Evolutionary conservation across 805 yeast species (phyloP).

Genomic region (Kluyveromyces starmeri): DNA sequence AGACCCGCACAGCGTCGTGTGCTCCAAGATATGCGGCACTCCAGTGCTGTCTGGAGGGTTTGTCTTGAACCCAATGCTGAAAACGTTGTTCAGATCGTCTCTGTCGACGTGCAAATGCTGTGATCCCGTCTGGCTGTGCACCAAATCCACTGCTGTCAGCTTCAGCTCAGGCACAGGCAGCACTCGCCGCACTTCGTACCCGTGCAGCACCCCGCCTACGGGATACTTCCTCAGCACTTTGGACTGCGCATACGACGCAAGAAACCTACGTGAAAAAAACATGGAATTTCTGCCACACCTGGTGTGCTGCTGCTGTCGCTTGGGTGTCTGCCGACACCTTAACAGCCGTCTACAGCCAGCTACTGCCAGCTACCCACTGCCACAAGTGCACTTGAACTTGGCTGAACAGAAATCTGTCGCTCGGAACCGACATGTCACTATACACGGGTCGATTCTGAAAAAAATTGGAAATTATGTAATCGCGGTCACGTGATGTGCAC

Average conservation of each 20-base stretch:
- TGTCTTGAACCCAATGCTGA: constrained; percentile 83
- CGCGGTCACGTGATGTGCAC: too few species aligned
- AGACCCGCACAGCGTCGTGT: constrained; percentile 93
- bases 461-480: too few species aligned
- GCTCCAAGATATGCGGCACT: constrained; percentile 92
- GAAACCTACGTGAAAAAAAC: constrained; percentile 21
- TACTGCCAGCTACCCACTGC: too few species aligned
- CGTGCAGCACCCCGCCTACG: constrained; percentile 52
- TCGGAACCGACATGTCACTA: too few species aligned
- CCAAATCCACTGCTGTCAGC: constrained; percentile 64
- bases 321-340: too few species aligned
- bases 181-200: constrained; percentile 57
- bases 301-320: too few species aligned
- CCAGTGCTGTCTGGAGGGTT: constrained; percentile 95
- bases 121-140: constrained; percentile 63
- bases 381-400: too few species aligned
- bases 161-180: constrained; percentile 74
- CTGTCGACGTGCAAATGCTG: constrained; percentile 80
- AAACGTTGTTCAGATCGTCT: constrained; percentile 78
- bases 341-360: too few species aligned
- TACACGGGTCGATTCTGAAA: too few species aligned
- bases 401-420: too few species aligned
- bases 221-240: constrained; percentile 46
- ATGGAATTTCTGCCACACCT: too few species aligned
- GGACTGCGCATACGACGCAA: constrained; percentile 24